Percentiles rank a stretch among this genome's conserved stretches.
Evolutionary conservation across 208 protist genomes (phyloP).

Genomic region (Leishmania tarentolae): DNA sequence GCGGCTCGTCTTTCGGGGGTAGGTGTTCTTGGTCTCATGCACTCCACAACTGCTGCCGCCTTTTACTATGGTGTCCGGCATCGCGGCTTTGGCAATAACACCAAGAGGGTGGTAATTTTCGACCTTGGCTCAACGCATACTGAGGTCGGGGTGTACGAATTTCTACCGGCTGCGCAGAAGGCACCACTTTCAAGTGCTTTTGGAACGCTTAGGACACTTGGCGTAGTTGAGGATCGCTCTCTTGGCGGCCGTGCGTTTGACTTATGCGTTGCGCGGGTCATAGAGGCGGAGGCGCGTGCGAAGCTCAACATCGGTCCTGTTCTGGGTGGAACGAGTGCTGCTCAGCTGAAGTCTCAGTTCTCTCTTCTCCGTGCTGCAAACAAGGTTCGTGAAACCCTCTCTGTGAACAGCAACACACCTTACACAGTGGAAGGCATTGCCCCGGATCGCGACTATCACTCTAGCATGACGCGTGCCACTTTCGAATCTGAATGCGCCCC

Average conservation of each 20-base stretch:
- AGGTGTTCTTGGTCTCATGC: slow-evolving; percentile 88
- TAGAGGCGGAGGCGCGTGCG: slow-evolving; percentile 85
- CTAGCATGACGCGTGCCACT: slow-evolving; percentile 64
- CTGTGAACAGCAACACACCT: slow-evolving; percentile 87
- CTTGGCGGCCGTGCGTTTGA: slow-evolving; percentile 93
- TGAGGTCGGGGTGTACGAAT: slow-evolving; percentile 87
- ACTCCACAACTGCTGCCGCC: slow-evolving; percentile 90
- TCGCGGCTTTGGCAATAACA: slow-evolving; percentile 77
- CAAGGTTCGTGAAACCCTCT: slow-evolving; percentile 90
- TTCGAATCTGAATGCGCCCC: slow-evolving; percentile 87
- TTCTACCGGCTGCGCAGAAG: slow-evolving; percentile 51
- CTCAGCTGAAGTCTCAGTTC: slow-evolving; percentile 85
- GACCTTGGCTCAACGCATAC: slow-evolving; percentile 89
- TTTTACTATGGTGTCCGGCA: slow-evolving; percentile 88
- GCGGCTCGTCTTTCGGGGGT: slow-evolving; percentile 82
- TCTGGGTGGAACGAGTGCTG: slow-evolving; percentile 35
- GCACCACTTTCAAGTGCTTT: slow-evolving; percentile 47
- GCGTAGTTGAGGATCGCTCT: slow-evolving; percentile 68
- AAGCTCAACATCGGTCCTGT: slow-evolving; percentile 71
- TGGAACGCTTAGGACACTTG: slow-evolving; percentile 76
- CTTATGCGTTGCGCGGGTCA: slow-evolving; percentile 81
- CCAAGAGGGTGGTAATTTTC: slow-evolving; percentile 77
- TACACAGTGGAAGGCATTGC: slow-evolving; percentile 91
- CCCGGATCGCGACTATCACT: slow-evolving; percentile 82
- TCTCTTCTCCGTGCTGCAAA: slow-evolving; percentile 89